Percentiles rank a stretch among this genome's conserved stretches.
These are phyloP conservation scores for Colletotrichum sansevieriae DNA, from an alignment of 2,329 filamentous ascomycete genomes.

Conservation along the genomic window DNA sequence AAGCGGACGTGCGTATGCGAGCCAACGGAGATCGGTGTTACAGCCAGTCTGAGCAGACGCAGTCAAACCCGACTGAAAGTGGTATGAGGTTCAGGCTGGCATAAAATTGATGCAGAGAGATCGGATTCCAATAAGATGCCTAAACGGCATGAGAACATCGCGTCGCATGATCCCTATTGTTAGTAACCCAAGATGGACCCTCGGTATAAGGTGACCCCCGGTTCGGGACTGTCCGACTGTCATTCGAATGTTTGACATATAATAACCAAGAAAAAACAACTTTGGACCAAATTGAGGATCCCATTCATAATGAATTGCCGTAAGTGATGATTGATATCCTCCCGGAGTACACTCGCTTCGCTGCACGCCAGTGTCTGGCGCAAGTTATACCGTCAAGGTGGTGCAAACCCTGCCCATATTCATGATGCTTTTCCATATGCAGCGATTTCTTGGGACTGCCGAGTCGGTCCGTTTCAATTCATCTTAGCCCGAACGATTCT, in stretches of 20 bases:
- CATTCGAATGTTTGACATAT: too few species aligned
- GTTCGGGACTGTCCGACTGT: too few species aligned
- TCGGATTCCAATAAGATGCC: too few species aligned
- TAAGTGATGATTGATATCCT: too few species aligned
- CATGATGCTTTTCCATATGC: background rate
- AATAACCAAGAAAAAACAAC: too few species aligned
- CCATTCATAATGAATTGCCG: too few species aligned
- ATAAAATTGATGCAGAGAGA: background rate
- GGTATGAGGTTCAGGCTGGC: background rate
- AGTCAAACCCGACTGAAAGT: background rate
- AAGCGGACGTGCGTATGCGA: conserved; percentile 29
- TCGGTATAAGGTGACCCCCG: too few species aligned
- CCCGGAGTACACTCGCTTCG: background rate
- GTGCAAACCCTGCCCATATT: background rate
- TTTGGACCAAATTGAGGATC: too few species aligned
- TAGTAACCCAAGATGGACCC: too few species aligned
- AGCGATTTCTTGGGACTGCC: background rate
- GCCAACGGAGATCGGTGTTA: conserved; percentile 9
- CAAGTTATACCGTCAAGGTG: background rate
- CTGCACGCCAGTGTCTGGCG: background rate
- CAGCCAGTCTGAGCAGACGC: conserved; percentile 18
- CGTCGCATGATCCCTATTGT: too few species aligned
- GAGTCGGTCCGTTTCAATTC: background rate
- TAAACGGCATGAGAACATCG: too few species aligned
- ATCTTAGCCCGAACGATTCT: conserved; percentile 11